phyloP scores from a whole-genome alignment of 2,329 filamentous ascomycete genomes.

The Coleophoma crateriformis region DNA sequence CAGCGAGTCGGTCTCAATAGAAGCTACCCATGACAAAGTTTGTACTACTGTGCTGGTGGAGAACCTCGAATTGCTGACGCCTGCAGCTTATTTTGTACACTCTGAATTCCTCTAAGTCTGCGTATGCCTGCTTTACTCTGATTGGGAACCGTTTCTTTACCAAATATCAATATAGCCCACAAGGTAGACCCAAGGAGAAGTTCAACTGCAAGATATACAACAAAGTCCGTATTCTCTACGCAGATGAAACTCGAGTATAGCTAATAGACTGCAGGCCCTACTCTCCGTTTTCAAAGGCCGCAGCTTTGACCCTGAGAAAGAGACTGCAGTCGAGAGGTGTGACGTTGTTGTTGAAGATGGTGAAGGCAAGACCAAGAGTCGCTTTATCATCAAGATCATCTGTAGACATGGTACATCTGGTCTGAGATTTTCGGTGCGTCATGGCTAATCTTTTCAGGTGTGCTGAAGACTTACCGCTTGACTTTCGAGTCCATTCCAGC shows the following conservation, averaged over 20 bases:
- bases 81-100: constrained; percentile 65
- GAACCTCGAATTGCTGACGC: background rate
- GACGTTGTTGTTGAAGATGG: constrained; percentile 71
- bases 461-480: constrained; percentile 72
- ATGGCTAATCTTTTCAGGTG: constrained; percentile 36
- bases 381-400: constrained; percentile 67
- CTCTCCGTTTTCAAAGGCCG: constrained; percentile 71
- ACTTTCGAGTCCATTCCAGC: constrained; percentile 71
- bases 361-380: constrained; percentile 59
- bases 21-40: constrained; percentile 32
- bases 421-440: background rate
- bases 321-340: constrained; percentile 67
- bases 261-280: constrained; percentile 42
- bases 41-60: background rate
- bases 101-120: constrained; percentile 75
- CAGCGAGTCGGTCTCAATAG: constrained; percentile 71
- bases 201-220: constrained; percentile 76
- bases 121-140: constrained; percentile 69
- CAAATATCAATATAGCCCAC: constrained; percentile 60
- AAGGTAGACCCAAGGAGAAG: constrained; percentile 28
- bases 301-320: constrained; percentile 57
- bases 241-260: background rate
- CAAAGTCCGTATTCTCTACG: constrained; percentile 39
- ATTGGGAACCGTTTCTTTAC: constrained; percentile 66
- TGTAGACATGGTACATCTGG: constrained; percentile 59